Conservation (phyloP, 768 basidiomycete species). For the Pluteus cervinus region DNA sequence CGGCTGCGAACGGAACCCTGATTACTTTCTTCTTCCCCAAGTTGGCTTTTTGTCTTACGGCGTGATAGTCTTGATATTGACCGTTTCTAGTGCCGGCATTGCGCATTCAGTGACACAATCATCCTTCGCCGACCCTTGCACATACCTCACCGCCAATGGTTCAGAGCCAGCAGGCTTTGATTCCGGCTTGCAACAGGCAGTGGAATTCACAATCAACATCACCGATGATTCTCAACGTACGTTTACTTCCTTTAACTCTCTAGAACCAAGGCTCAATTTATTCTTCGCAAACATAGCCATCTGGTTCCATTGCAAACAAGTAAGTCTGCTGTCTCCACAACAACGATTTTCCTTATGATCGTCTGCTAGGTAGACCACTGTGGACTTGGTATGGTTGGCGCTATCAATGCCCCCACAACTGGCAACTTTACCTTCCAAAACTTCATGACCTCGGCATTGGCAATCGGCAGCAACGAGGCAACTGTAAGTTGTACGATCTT, state of each 20-base stretch:
- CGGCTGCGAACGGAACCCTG: conserved; percentile 40
- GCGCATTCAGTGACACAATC: conserved; percentile 54
- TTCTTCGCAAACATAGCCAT: conserved; percentile 31
- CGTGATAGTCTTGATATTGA: neutral
- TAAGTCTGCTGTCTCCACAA: conserved; percentile 4
- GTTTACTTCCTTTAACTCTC: conserved; percentile 11
- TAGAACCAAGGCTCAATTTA: neutral
- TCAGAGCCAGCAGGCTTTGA: conserved; percentile 43
- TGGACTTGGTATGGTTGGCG: conserved; percentile 46
- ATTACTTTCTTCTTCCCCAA: conserved; percentile 50
- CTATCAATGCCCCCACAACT: conserved; percentile 41
- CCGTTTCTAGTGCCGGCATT: conserved; percentile 27
- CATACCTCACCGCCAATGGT: conserved; percentile 32
- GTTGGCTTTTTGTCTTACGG: conserved; percentile 19
- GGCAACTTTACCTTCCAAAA: conserved; percentile 35
- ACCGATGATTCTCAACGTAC: conserved; percentile 40
- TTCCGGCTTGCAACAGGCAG: conserved; percentile 36
- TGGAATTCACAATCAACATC: conserved; percentile 42
- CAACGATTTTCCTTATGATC: neutral
- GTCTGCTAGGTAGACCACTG: conserved; percentile 28
- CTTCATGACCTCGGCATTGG: conserved; percentile 34
- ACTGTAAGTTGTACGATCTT: conserved; percentile 32
- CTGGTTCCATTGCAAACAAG: conserved; percentile 51
- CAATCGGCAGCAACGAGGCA: conserved; percentile 26
- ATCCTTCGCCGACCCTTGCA: conserved; percentile 47